These are phyloP conservation scores for Solanum chilense DNA, from an alignment of 257 asterid species.

Conservation along the genomic window DNA sequence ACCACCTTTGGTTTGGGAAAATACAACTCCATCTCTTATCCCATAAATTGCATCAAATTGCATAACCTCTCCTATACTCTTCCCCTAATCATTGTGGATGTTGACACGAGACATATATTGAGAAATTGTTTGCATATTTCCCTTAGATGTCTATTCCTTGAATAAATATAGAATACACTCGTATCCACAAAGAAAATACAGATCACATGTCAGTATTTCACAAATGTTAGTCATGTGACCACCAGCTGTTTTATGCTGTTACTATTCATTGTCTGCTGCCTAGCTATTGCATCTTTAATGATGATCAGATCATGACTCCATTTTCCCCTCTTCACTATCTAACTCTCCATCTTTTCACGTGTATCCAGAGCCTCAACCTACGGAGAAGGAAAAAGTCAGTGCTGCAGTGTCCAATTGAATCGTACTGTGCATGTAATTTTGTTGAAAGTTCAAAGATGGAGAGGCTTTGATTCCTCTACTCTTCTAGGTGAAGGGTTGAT, in stretches of 20 bases:
- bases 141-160: background rate
- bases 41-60: background rate
- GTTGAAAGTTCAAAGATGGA: background rate
- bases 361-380: conserved; percentile 39
- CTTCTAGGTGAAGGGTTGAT: background rate
- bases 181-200: background rate
- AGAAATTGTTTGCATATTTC: background rate
- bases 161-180: background rate
- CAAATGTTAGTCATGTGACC: background rate
- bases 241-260: background rate
- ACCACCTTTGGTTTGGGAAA: background rate
- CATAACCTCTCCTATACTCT: background rate
- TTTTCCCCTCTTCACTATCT: background rate
- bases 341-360: background rate
- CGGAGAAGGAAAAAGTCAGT: conserved; percentile 23
- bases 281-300: background rate
- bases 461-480: background rate
- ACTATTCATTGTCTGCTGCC: background rate
- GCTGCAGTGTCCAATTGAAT: conserved; percentile 19
- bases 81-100: background rate
- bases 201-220: background rate
- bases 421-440: background rate
- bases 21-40: background rate
- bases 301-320: background rate
- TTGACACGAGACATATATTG: background rate